Evolutionary conservation across 2,329 filamentous ascomycete species (phyloP), one percentile per base, ranked within the genome.

Genomic region (Ceratocystis cubensis): DNA sequence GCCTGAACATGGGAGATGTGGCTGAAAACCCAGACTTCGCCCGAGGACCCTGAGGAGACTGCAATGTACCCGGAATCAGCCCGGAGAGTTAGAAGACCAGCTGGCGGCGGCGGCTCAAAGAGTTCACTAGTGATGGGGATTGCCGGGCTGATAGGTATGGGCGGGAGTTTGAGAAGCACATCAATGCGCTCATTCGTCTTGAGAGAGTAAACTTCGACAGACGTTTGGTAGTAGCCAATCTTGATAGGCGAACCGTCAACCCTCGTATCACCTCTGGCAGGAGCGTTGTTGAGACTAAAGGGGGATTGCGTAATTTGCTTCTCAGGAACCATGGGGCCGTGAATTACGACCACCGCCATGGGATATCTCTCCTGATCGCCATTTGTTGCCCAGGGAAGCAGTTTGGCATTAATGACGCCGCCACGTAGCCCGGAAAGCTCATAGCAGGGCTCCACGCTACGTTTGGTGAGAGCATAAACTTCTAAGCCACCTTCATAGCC

Each of bases 121-220:
- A 86, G 76, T 5, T 84, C 80, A 76, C 87, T 84, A 0, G 80
- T 79, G 37, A 85, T 76, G 46, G 86, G 77, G n/a, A 78, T 73
- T 30, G 74, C 73, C 68, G 82, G 77, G 71, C 81, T 79, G 71
- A 89, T 75, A 61, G 84, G 77, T 65, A 84, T 78, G 73, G 84
- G 80, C 63, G 88, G 82, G 56, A 87, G 85, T 71, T 86, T 83
- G 68, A 95, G 86, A 7, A 97, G 78, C 0, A 89, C 88, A 30
- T 86, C 83, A 65, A 96, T 76, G 66, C 84, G 83, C 69, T 83
- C 81, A 71, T 86, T 86, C n/a, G 86, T 89, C 71, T 83, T 85
- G 68, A 97, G 78, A 0, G 92, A 96, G 75, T 93, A 96, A 0
- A 97, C 79, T 71, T 96, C 91, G 5, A 96, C 90, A 0, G 88